Evolutionary conservation across 345 rosid species (phyloP), one percentile per base, ranked within the genome.

Genomic region (Populus nigra): DNA sequence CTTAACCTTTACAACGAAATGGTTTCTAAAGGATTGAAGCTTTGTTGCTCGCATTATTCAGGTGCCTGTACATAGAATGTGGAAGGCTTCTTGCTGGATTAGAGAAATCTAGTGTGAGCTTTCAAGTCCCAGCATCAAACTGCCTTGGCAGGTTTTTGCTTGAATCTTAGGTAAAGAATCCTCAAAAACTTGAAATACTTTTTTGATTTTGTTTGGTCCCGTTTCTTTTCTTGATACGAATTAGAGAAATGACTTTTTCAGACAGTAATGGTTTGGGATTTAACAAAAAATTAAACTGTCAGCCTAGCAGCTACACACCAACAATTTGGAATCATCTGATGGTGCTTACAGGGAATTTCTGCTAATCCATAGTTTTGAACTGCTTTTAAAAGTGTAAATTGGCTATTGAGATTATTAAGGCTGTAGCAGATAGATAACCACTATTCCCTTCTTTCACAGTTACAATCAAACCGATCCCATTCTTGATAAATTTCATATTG

Each of bases 1-100:
- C 68, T 50, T 72, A 65, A 73, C 33, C 76, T 89, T 74, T 77
- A 73, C 69, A 77, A 80, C 67, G 91, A 89, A 76, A 89, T 90
- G 97, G 75, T 73, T 18, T 73, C 79, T 22, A 39, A 70, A 63
- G 86, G 88, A 69, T 29, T 82, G 73, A 79, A 84, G 59, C 80
- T 43, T 70, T 18, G 66, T 5, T 23, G 73, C 73, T 45, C 53
- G 8, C 65, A 43, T 45, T 13, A 74, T 29, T 74, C 45, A n/a
- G 62, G 13, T 62, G 57, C 69, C 18, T 17, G 49, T 57, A 0
- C 49, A 2, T 17, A 22, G 25, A 73, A 39, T 36, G 15, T 12
- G 23, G 25, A 20, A 22, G 8, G 9, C 18, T 38, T 61, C 31
- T 35, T 5, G 76, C 53, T 29, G 20, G 65, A 16, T 62, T 25